Evolutionary conservation across 495 filamentous ascomycete genomes (phyloP), one percentile per base, ranked within the genome.

Genomic region (Astrothelium subdiscretum): DNA sequence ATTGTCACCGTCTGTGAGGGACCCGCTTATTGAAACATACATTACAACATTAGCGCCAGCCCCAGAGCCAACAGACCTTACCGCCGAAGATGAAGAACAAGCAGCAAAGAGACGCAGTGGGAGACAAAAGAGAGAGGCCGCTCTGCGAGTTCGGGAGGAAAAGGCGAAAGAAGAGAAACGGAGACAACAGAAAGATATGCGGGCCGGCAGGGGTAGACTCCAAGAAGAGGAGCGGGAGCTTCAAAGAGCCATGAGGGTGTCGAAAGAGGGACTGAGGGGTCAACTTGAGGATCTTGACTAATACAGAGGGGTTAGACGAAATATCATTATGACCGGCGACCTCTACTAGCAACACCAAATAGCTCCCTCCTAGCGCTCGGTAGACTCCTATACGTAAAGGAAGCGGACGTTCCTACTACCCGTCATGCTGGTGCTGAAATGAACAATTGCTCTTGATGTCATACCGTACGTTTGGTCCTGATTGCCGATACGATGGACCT

Each of bases 221-320:
- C 73, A 81, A 32, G 89, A 92, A 72, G 89, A 87, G 59, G 89
- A 94, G 72, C 78, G 80, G 44, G 89, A 96, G 70, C 72, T 96
- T 32, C 82, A 91, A 67, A 79, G 81, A 63, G 91, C 91, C 15
- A 90, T 92, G 86, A 83, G 78, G 32, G 79, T 94, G 20, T 79
- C 80, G 22, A 92, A 88, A 72, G 84, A 82, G 60, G 89, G 90
- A 0, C 61, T 73, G 59, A 68, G 52, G 59, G 60, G 32, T 3
- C 69, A 72, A 51, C 35, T 72, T 10, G 48, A 29, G 20, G 20
- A 24, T 54, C 22, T 29, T 20, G 48, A 54, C 24, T 54, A 29
- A 54, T 15, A 48, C 5, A 0, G 12, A 48, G 18, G 4, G 42
- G 42, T 15, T 38, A 15, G 35, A 38, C 15, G 6, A 15, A n/a